A percentile compares a stretch with the other conserved stretches of the same genome.
Conservation (phyloP, 495 filamentous ascomycete species). For the Daldinia childiae region DNA sequence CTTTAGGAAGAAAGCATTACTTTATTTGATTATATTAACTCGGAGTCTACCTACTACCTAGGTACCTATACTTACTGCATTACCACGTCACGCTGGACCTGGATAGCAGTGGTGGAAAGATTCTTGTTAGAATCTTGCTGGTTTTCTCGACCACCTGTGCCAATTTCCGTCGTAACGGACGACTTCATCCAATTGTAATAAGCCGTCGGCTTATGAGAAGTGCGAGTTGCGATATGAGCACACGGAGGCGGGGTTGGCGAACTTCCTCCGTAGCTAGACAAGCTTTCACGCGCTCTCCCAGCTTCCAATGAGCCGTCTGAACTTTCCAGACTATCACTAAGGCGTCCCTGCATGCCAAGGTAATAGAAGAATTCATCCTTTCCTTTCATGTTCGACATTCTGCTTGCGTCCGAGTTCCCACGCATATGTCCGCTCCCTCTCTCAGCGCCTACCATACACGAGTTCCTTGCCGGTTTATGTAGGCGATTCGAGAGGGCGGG, state of each 20-base stretch:
- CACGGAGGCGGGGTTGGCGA: conserved; percentile 21
- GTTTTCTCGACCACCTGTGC: conserved; percentile 9
- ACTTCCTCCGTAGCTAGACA: conserved; percentile 5
- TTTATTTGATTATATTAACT: background rate
- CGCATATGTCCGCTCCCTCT: conserved; percentile 26
- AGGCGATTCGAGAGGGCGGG: conserved; percentile 44
- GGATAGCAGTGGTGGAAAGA: conserved; percentile 24
- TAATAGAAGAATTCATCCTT: conserved; percentile 28
- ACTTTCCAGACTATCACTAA: conserved; percentile 12
- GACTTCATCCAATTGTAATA: conserved; percentile 33
- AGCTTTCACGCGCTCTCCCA: conserved; percentile 6
- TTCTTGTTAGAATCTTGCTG: conserved; percentile 4
- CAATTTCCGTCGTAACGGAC: conserved; percentile 36
- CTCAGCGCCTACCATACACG: conserved; percentile 1
- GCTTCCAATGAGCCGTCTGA: conserved; percentile 9
- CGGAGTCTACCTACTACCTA: background rate
- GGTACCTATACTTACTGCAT: conserved; percentile 21
- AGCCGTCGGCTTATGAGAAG: conserved; percentile 3
- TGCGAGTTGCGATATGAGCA: conserved; percentile 18
- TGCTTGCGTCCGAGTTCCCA: conserved; percentile 20
- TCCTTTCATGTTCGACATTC: conserved; percentile 9
- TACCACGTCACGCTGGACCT: conserved; percentile 33
- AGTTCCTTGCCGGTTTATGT: conserved; percentile 24
- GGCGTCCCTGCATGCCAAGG: conserved; percentile 7
- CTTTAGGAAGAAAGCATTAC: background rate